These are phyloP conservation scores for Asterophora parasitica DNA, from an alignment of 768 basidiomycete species.

Conservation along the genomic window DNA sequence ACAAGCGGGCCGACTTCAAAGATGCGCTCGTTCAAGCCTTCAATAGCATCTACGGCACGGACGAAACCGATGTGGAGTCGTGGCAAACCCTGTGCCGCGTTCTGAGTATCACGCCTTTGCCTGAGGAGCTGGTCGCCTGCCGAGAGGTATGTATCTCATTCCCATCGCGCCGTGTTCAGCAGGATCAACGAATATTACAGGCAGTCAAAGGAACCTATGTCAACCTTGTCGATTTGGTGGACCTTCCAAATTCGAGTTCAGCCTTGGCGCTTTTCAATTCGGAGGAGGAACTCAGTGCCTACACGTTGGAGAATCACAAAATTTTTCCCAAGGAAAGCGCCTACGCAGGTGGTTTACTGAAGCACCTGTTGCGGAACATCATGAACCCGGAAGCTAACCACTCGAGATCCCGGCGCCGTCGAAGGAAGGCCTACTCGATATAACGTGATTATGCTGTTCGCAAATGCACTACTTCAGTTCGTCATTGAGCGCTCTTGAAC, in stretches of 20 bases:
- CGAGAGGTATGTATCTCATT: conserved; percentile 24
- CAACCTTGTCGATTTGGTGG: conserved; percentile 36
- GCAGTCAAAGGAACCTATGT: conserved; percentile 27
- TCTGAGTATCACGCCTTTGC: conserved; percentile 25
- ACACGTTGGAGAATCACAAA: conserved; percentile 22
- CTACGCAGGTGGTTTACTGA: conserved; percentile 28
- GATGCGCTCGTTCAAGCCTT: conserved; percentile 29
- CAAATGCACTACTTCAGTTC: too few relatives aligned
- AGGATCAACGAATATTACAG: conserved; percentile 12
- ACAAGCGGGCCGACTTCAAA: conserved; percentile 20
- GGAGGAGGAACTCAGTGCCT: conserved; percentile 26
- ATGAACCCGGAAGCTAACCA: conserved; percentile 5
- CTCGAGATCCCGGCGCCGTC: too few relatives aligned
- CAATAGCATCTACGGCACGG: conserved; percentile 28
- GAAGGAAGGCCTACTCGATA: neutral
- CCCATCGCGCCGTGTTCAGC: neutral
- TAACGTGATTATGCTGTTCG: too few relatives aligned
- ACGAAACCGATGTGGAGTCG: conserved; percentile 22
- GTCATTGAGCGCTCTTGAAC: too few relatives aligned
- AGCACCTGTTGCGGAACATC: conserved; percentile 28
- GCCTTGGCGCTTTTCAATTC: conserved; percentile 18
- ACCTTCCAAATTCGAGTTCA: conserved; percentile 12
- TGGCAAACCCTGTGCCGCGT: conserved; percentile 27
- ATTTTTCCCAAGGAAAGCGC: conserved; percentile 28
- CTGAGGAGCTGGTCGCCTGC: conserved; percentile 22